These are phyloP conservation scores for Dalbergia oliveri DNA, from an alignment of 306 rosid species.

Conservation along the genomic window DNA sequence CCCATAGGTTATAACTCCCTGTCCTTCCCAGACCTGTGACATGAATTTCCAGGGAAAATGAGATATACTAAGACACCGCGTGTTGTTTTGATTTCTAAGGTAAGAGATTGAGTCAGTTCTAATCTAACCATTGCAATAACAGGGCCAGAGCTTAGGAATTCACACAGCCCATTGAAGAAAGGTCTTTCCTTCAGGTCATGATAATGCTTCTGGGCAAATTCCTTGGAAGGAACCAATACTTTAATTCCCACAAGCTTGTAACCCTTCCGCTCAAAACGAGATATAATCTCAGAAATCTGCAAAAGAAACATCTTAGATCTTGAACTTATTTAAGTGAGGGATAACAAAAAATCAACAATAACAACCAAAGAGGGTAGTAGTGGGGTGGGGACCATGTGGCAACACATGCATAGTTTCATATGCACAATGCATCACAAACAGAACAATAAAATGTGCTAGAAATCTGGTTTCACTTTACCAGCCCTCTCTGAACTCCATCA, in stretches of 20 bases:
- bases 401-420: neutral
- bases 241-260: slow-evolving; percentile 92
- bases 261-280: slow-evolving; percentile 93
- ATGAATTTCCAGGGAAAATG: slow-evolving; percentile 19
- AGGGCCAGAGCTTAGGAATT: slow-evolving; percentile 96
- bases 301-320: neutral
- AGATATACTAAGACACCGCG: slow-evolving; percentile 34
- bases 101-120: slow-evolving; percentile 42
- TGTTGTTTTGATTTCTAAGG: slow-evolving; percentile 6
- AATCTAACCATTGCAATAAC: slow-evolving; percentile 91
- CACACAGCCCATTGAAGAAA: slow-evolving; percentile 87
- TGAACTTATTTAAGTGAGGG: neutral
- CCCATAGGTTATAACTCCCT: slow-evolving; percentile 90
- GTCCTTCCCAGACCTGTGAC: slow-evolving; percentile 95
- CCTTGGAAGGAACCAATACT: slow-evolving; percentile 81
- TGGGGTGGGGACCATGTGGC: slow-evolving; percentile 5
- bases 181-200: slow-evolving; percentile 93
- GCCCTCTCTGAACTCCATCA: slow-evolving; percentile 95
- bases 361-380: neutral
- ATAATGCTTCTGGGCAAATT: slow-evolving; percentile 86
- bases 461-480: slow-evolving; percentile 64
- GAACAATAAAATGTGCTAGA: slow-evolving; percentile 34
- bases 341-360: neutral
- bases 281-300: slow-evolving; percentile 91
- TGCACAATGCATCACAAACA: slow-evolving; percentile 26